These are phyloP conservation scores for Austroboletus niveus DNA, from an alignment of 1,284 basidiomycete genomes.

Conservation along the genomic window DNA sequence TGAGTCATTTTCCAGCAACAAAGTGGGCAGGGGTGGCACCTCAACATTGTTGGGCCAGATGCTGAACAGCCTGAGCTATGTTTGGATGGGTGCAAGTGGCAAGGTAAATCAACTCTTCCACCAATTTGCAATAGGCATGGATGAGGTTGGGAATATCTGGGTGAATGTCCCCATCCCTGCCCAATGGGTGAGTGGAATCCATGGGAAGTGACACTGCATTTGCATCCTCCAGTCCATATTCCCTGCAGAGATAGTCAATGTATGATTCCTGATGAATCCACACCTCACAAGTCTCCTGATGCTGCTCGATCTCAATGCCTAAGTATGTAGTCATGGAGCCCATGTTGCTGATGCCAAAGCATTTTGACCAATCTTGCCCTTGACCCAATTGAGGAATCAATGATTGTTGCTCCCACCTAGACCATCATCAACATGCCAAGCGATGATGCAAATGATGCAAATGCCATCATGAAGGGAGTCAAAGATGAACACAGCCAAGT, in stretches of 20 bases:
- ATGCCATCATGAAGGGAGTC: background rate
- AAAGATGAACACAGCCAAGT: constrained; percentile 6
- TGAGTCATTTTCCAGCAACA: too few relatives aligned
- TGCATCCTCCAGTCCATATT: constrained; percentile 1
- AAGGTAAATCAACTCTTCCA: constrained; percentile 6
- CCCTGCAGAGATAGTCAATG: background rate
- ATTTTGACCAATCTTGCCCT: background rate
- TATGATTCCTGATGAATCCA: constrained; percentile 14
- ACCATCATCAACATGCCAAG: constrained; percentile 10
- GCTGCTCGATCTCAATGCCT: constrained; percentile 5
- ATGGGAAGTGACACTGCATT: constrained; percentile 3
- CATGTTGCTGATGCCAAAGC: constrained; percentile 11
- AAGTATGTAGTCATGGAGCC: constrained; percentile 5
- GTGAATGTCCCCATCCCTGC: background rate
- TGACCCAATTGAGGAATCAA: background rate
- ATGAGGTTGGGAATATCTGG: background rate
- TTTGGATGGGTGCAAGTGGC: background rate
- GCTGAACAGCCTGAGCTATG: background rate
- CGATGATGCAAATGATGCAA: constrained; percentile 4
- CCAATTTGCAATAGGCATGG: background rate
- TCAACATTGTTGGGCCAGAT: too few relatives aligned
- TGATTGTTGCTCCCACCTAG: background rate
- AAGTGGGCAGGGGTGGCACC: too few relatives aligned
- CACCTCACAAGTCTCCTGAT: accelerated
- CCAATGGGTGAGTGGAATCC: constrained; percentile 5